Base-by-base conservation (phyloP, 768 basidiomycete species). In the Kwoniella sp. region DNA sequence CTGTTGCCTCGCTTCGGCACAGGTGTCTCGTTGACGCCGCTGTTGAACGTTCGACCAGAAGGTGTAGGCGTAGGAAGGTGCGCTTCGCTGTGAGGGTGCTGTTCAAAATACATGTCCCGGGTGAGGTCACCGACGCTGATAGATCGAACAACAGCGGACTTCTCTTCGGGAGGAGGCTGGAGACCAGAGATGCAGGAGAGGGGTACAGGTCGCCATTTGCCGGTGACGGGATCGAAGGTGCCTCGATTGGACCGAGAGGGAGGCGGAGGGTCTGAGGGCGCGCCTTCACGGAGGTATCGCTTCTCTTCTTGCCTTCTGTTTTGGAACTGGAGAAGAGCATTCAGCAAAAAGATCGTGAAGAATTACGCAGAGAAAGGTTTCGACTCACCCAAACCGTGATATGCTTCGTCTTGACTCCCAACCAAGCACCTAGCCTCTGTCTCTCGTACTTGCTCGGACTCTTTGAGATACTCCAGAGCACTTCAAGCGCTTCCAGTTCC, bases 261-360 rank as follows among this genome's bases (percentile, higher is more conserved):
- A 30, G 63, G 53, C 4, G 62, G 61, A 25, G 72, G 63, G 34
- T 63, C 53, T 22, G 55, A 30, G 9, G 58, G 58, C 30, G 67
- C 63, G 25, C 51, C 63, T 53, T 64, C 59, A 25, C 53, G 50
- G 5, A 55, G 58, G 55, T 63, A 58, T 48, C 61, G 57, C 61
- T 73, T 73, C 57, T 57, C 52, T 45, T 73, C 72, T 59, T 73
- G 72, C 26, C 72, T 37, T 28, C 72, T 63, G 30, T 72, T 72
- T 53, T 72, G 71, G 47, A 72, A 69, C 70, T 69, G 53, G n/a
- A n/a, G n/a, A n/a, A n/a, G n/a, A n/a, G n/a, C n/a, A n/a, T n/a
- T n/a, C n/a, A n/a, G n/a, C n/a, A n/a, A n/a, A n/a, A n/a, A n/a
- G n/a, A n/a, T n/a, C n/a, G 1, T n/a, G 11, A 29, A 29, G 25